Evolutionary conservation across 495 filamentous ascomycete species (phyloP).

Genomic region (Cercophora scortea): DNA sequence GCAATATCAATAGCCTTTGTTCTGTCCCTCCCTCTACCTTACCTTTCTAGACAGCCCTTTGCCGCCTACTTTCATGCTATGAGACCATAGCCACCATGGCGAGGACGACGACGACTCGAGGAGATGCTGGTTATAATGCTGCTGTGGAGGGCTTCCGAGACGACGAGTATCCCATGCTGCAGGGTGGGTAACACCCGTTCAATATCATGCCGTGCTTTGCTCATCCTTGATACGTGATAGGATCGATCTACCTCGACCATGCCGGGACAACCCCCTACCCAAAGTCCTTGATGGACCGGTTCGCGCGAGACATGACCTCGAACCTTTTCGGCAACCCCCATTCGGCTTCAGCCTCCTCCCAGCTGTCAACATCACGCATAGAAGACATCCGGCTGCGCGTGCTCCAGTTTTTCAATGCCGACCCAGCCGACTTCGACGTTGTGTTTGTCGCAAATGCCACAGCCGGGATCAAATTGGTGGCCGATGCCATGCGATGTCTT

Average conservation of each 20-base stretch:
- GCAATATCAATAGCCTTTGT: neutral
- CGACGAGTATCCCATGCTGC: slow-evolving; percentile 77
- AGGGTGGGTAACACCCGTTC: slow-evolving; percentile 41
- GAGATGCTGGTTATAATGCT: slow-evolving; percentile 46
- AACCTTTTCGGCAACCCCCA: slow-evolving; percentile 90
- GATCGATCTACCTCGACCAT: slow-evolving; percentile 82
- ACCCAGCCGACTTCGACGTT: slow-evolving; percentile 76
- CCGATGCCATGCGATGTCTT: slow-evolving; percentile 60
- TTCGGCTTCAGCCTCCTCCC: slow-evolving; percentile 75
- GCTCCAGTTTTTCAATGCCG: slow-evolving; percentile 75
- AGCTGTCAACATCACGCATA: slow-evolving; percentile 62
- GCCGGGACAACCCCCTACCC: slow-evolving; percentile 78
- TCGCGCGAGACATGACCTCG: slow-evolving; percentile 64
- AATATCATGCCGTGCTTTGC: neutral
- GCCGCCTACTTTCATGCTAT: no score
- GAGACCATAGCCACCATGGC: neutral
- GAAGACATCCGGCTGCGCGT: slow-evolving; percentile 68
- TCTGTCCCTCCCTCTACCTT: no score
- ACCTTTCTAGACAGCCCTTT: no score
- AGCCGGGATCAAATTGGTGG: slow-evolving; percentile 79
- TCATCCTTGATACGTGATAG: slow-evolving; percentile 35
- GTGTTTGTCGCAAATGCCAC: slow-evolving; percentile 92
- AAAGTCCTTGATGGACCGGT: slow-evolving; percentile 72
- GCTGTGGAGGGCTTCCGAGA: slow-evolving; percentile 61
- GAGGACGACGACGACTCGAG: slow-evolving; percentile 1